Percentiles rank a stretch among this genome's conserved stretches.
These are phyloP conservation scores for Candida germanica DNA, from an alignment of 805 yeast species.

Conservation along the genomic window DNA sequence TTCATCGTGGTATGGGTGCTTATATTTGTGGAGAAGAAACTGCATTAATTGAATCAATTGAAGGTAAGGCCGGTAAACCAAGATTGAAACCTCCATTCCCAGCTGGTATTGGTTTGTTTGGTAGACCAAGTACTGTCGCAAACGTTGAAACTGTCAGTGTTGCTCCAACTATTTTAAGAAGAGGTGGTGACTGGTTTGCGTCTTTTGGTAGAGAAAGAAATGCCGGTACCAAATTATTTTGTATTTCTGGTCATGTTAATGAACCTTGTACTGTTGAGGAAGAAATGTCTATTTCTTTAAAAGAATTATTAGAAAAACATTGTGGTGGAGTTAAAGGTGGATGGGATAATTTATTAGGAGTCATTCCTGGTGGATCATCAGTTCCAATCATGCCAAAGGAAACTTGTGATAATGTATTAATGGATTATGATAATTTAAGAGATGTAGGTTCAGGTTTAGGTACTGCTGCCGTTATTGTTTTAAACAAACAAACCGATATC, in stretches of 20 bases:
- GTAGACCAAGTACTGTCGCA: constrained; percentile 88
- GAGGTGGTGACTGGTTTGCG: constrained; percentile 88
- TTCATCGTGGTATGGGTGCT: constrained; percentile 94
- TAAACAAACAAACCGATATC: constrained; percentile 83
- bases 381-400: constrained; percentile 76
- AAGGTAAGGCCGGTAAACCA: constrained; percentile 93
- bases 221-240: constrained; percentile 77
- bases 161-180: constrained; percentile 83
- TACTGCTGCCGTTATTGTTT: constrained; percentile 89
- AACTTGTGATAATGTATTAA: constrained; percentile 63
- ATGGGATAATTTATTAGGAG: constrained; percentile 86
- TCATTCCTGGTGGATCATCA: constrained; percentile 88
- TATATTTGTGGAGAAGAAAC: constrained; percentile 93
- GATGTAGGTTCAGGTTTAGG: constrained; percentile 88
- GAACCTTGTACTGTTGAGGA: constrained; percentile 93
- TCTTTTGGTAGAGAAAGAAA: constrained; percentile 83
- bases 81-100: constrained; percentile 94
- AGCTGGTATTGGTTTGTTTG: constrained; percentile 88
- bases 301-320: constrained; percentile 79
- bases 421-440: constrained; percentile 86
- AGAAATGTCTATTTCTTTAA: constrained; percentile 87
- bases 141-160: constrained; percentile 91
- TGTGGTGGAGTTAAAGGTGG: constrained; percentile 92
- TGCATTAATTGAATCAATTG: constrained; percentile 81
- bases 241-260: constrained; percentile 88